A percentile compares a stretch with the other conserved stretches of the same genome.
These are phyloP conservation scores for Septoria linicola DNA, from an alignment of 2,329 filamentous ascomycete species.

Conservation along the genomic window DNA sequence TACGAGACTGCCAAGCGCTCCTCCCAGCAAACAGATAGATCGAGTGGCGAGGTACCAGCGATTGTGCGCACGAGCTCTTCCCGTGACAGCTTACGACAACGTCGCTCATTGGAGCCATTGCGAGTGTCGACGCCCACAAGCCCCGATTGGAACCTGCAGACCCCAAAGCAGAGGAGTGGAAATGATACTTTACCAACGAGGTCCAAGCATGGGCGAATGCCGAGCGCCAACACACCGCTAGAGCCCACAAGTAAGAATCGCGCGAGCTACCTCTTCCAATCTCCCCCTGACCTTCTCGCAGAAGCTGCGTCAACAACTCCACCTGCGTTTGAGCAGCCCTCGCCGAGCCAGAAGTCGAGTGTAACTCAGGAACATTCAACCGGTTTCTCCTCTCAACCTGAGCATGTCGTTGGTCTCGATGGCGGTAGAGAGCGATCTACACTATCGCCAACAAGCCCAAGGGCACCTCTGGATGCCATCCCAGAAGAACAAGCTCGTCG, in stretches of 20 bases:
- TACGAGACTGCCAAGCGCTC: slow-evolving; percentile 40
- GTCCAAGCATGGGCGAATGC: slow-evolving; percentile 22
- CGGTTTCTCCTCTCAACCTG: slow-evolving; percentile 8
- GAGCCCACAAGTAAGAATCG: slow-evolving; percentile 48
- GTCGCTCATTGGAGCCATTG: slow-evolving; percentile 35
- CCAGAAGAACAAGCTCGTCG: slow-evolving; percentile 42
- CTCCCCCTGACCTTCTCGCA: slow-evolving; percentile 38
- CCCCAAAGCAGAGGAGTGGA: slow-evolving; percentile 24
- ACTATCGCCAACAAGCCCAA: slow-evolving; percentile 30
- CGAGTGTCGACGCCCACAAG: slow-evolving; percentile 28
- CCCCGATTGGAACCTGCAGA: slow-evolving; percentile 23
- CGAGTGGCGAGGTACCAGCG: slow-evolving; percentile 20
- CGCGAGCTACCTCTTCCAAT: slow-evolving; percentile 49
- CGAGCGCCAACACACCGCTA: slow-evolving; percentile 38
- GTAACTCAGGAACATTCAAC: slow-evolving; percentile 6
- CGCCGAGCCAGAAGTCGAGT: slow-evolving; percentile 8
- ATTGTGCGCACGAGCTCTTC: slow-evolving; percentile 27
- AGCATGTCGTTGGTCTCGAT: slow-evolving; percentile 2
- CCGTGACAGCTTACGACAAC: slow-evolving; percentile 32
- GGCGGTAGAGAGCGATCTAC: slow-evolving; percentile 13
- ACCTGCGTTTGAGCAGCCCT: slow-evolving; percentile 8
- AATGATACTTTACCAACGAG: slow-evolving; percentile 11
- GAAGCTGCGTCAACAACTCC: slow-evolving; percentile 12
- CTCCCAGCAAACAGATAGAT: slow-evolving; percentile 21
- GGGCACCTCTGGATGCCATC: slow-evolving; percentile 42